Percentiles rank a stretch among this genome's conserved stretches.
Conservation (phyloP, 305 asterid species). For the Striga hermonthica region DNA sequence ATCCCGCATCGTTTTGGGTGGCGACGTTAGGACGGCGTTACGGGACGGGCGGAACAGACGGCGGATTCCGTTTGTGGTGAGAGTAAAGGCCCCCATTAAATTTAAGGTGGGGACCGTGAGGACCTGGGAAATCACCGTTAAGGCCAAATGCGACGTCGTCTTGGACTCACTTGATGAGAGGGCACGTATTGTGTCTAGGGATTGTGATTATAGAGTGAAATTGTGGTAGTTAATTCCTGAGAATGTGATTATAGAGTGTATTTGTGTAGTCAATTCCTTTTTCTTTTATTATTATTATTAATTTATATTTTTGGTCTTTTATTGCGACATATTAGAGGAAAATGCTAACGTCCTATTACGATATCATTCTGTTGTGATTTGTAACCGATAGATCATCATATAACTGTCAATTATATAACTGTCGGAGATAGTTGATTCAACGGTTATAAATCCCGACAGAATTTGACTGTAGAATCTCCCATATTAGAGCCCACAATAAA, state of each 20-base stretch:
- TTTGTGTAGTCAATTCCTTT: not conserved
- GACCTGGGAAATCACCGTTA: constrained; percentile 55
- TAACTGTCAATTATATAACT: too few species aligned
- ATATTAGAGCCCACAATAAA: too few species aligned
- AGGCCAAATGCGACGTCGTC: constrained; percentile 49
- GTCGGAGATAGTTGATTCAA: too few species aligned
- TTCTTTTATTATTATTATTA: too few species aligned
- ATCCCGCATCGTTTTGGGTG: constrained; percentile 39
- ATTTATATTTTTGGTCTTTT: too few species aligned
- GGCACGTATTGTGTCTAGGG: not conserved
- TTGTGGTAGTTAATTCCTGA: not conserved
- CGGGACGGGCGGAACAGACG: constrained; percentile 33
- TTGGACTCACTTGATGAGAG: not conserved
- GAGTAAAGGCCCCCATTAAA: constrained; percentile 47
- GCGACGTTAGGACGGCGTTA: constrained; percentile 35
- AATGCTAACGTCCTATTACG: too few species aligned
- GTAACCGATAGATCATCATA: too few species aligned
- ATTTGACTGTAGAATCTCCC: too few species aligned
- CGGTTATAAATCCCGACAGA: too few species aligned
- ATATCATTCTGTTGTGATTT: too few species aligned
- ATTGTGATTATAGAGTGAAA: constrained; percentile 11
- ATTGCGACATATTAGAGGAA: too few species aligned
- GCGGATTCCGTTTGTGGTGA: constrained; percentile 44
- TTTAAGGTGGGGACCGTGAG: constrained; percentile 51
- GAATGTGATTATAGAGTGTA: constrained; percentile 6